Base-by-base conservation (phyloP, 139 green algal species). In the Tetraselmis chui region DNA sequence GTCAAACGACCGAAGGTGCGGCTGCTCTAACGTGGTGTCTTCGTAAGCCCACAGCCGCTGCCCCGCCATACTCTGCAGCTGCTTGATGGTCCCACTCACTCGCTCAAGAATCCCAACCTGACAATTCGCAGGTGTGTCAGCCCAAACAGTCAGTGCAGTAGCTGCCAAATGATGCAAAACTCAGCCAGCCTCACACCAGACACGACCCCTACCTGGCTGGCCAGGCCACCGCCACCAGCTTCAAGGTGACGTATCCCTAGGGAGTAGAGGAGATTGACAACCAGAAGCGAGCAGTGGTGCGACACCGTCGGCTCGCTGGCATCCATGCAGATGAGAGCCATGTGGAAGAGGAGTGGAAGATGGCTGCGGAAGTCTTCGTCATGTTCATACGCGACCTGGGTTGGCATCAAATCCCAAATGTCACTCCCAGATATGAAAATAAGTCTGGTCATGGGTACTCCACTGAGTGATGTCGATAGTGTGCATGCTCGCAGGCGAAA, bases 321-420 rank as follows among this genome's bases (percentile, higher is more conserved):
- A 79, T 90, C 83, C 83, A 89, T 83, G 24, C 45, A 75, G 1
- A 89, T 84, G 29, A 91, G 31, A 18, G 88, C 87, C 26, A 88
- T 84, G 80, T 98, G 95, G 45, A 96, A 87, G 30, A 98, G 87
- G 27, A 95, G 85, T 30, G 93, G 89, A 74, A 98, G 83, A 85
- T 98, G 94, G 5, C 79, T 83, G 0, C 89, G 86, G 59, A 98
- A 90, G 80, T 96, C 93, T 79, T 95, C 94, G 26, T 95, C 92
- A 76, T 97, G 95, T 84, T 98, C 95, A 45, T 93, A 97, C 0
- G 93, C 94, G 18, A 67, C 45, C 45, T 67, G 45, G 18, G 5
- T 67, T 5, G 45, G 18, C 45, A 67, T n/a, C n/a, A n/a, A n/a
- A n/a, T n/a, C n/a, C n/a, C n/a, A n/a, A n/a, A n/a, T n/a, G n/a